phyloP scores from a whole-genome alignment of 768 basidiomycete species.

The Suillus variegatus region DNA sequence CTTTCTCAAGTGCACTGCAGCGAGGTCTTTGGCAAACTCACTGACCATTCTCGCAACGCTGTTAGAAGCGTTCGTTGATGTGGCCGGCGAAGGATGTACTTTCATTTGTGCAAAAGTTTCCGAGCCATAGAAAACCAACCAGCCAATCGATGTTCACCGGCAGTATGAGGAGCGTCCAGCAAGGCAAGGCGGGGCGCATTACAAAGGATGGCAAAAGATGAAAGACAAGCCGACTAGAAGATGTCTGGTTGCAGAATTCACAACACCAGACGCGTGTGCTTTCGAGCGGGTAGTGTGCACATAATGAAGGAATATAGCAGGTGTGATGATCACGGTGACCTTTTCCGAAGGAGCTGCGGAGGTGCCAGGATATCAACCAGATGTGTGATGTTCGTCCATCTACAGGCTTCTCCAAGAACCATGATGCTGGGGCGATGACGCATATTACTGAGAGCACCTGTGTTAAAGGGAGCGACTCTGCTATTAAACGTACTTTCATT shows the following conservation, averaged over 20 bases:
- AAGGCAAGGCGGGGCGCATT: neutral
- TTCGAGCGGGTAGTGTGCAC: neutral
- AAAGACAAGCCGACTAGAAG: neutral
- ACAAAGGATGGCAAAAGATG: neutral
- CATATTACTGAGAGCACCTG: constrained; percentile 34
- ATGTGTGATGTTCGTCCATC: constrained; percentile 59
- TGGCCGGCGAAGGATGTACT: neutral
- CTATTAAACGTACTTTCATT: constrained; percentile 7
- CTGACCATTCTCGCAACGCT: constrained; percentile 37
- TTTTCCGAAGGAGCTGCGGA: constrained; percentile 42
- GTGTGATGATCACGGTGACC: neutral
- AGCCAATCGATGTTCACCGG: neutral
- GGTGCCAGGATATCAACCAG: constrained; percentile 52
- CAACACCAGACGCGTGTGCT: neutral
- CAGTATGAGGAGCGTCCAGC: neutral
- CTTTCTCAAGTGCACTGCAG: constrained; percentile 36
- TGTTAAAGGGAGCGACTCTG: constrained; percentile 14
- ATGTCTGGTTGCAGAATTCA: neutral
- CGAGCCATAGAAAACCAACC: neutral
- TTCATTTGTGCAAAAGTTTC: neutral
- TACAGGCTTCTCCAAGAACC: constrained; percentile 24
- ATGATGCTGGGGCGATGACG: constrained; percentile 29
- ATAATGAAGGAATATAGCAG: neutral
- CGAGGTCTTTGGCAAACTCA: constrained; percentile 37
- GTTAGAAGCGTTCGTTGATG: constrained; percentile 41